Conservation (phyloP, 139 green algal genomes). For the Penium margaritaceum region DNA sequence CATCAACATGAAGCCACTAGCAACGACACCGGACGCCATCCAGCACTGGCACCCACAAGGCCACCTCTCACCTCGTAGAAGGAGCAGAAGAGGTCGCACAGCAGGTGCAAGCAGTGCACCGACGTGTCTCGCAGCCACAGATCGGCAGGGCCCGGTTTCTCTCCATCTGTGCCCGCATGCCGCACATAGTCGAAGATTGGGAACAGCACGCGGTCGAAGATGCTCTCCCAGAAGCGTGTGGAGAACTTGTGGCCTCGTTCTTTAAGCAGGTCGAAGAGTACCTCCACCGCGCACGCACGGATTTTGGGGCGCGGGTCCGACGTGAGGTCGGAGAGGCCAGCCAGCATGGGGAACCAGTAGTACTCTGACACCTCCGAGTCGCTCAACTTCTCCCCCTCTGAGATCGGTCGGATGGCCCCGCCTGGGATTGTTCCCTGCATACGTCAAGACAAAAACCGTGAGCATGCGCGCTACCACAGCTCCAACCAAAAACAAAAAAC, state of each 20-base stretch:
- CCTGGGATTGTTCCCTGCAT: background rate
- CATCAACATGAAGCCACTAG: too few species aligned
- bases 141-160: constrained; percentile 3
- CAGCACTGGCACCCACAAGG: too few species aligned
- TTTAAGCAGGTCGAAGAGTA: constrained; percentile 88
- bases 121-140: constrained; percentile 40
- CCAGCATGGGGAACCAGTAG: constrained; percentile 98
- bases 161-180: constrained; percentile 47
- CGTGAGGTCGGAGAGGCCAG: constrained; percentile 88
- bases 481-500: constrained; percentile 1
- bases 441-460: constrained; percentile 1
- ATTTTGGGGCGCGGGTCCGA: constrained; percentile 87
- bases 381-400: constrained; percentile 16
- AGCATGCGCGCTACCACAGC: background rate
- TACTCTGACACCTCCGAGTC: constrained; percentile 48
- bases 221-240: constrained; percentile 77
- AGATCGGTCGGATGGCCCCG: constrained; percentile 10
- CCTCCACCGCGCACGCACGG: constrained; percentile 57
- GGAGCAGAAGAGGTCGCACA: constrained; percentile 81
- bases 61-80: constrained; percentile 67
- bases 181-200: constrained; percentile 93
- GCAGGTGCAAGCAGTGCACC: constrained; percentile 68
- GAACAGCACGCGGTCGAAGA: constrained; percentile 90
- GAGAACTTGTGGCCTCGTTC: constrained; percentile 83
- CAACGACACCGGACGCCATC: too few species aligned